Evolutionary conservation across 192 early-diverging fungal genomes (phyloP), one percentile per base, ranked within the genome.

Genomic region (Powellomyces hirtus): DNA sequence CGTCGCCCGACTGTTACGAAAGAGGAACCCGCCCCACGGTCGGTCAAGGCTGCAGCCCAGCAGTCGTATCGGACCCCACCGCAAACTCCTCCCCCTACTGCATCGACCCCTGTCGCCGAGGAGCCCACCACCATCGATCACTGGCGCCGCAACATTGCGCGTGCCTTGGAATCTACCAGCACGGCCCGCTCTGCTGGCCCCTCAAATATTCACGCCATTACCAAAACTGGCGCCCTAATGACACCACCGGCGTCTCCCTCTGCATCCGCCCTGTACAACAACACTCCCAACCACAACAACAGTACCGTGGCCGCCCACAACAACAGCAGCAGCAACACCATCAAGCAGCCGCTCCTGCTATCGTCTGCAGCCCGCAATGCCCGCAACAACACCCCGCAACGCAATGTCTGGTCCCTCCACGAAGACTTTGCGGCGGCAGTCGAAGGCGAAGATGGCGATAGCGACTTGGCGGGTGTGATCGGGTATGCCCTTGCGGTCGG

Each of bases 131-230:
- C 53, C 16, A 56, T 33, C 29, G 53, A 56, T 30, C 22, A 27
- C 18, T 56, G 53, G 53, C 53, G 53, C 27, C 18, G 29, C 18
- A 56, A 56, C 53, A 56, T 56, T 33, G 53, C 53, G 27, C 53
- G 53, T 33, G 53, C 53, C 1, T 16, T 56, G 27, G 53, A 56
- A 29, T 26, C 22, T 30, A 56, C 53, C 22, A 13, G 16, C 27
- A 56, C 22, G 4, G 22, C 31, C 2, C 24, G 26, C 5, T 30
- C 16, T 5, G 18, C 46, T 49, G 46, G 3, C 5, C n/a, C 2
- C 26, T 18, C 40, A 18, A 8, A 8, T 42, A 18, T 18, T 11
- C 8, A 16, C 26, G 46, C 46, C n/a, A 49, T 24, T 7, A 24
- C 46, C 3, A 24, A 18, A 8, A 18, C 46, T 14, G 14, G n/a